Base-by-base conservation (phyloP, 2,329 filamentous ascomycete genomes). In the Catunica adiposa region DNA sequence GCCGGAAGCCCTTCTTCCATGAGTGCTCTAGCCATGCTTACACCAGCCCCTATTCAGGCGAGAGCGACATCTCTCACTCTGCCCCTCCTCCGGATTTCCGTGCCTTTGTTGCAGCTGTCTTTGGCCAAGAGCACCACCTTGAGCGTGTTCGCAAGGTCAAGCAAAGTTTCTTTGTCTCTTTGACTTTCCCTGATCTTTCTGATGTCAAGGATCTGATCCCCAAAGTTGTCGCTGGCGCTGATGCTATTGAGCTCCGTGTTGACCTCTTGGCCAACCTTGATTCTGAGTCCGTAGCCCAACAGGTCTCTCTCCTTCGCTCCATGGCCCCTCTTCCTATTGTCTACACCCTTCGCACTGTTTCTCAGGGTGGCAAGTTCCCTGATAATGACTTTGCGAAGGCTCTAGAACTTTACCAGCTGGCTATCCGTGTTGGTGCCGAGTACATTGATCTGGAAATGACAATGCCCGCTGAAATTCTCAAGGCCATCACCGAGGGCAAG, bases 11-110 rank as follows among this genome's bases (percentile, higher is more conserved):
- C 2, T 95, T 87, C 82, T 97, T 88, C 68, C 77, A 86, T 57
- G 80, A 90, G 66, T 97, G 92, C 73, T 96, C 89, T 72, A 98
- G 94, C 66, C 84, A 88, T 63, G 82, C 94, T 62, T 97, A 95
- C 71, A 86, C 90, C 71, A 94, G 86, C 66, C 87, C 88, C 1
- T 53, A 59, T 22, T 22, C 48, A 9, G 26, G 26, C 14, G 57
- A 56, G 20, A 51, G 29, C 25, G 54, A 56, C 5, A 50, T 56
- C 7, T 56, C 47, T n/a, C 51, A 59, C 38, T 58, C 56, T 22
- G 54, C 37, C 1, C 57, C 57, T 47, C 57, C 57, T n/a, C 34
- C 51, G 1, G 57, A 59, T 26, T 59, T 59, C 54, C 57, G 54
- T 26, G 54, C 57, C 22, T 74, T 20, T 66, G 64, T n/a, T 62